Conservation (phyloP, 139 green algal genomes). For the Coelastrella sp. region DNA sequence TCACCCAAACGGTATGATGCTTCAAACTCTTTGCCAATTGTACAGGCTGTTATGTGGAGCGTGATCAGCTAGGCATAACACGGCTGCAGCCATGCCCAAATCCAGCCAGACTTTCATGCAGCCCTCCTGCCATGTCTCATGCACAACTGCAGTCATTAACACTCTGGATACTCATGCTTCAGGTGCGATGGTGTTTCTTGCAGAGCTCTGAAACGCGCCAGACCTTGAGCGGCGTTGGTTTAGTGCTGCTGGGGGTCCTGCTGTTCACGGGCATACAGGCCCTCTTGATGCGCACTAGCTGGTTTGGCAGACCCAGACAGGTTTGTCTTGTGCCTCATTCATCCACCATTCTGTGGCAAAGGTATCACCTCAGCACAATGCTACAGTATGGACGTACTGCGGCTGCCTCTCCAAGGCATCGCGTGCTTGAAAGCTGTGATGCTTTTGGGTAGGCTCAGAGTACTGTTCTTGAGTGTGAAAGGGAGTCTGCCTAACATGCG, state of each 20-base stretch:
- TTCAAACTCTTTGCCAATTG: not conserved
- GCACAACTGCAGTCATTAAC: not conserved
- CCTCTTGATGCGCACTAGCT: not conserved
- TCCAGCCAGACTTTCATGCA: not conserved
- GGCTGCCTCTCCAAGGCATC: not conserved
- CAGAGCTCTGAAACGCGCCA: not conserved
- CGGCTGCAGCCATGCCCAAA: too few relatives aligned
- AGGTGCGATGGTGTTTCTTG: not conserved
- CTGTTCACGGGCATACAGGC: not conserved
- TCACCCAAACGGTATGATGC: conserved; percentile 12
- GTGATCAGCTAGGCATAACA: too few relatives aligned
- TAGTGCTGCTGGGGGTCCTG: not conserved
- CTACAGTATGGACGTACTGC: not conserved
- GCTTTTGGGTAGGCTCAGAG: not conserved
- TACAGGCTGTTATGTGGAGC: not conserved
- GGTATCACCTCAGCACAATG: not conserved
- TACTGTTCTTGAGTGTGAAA: not conserved
- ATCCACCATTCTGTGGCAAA: too few relatives aligned
- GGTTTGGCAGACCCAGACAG: not conserved
- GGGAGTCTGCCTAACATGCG: not conserved
- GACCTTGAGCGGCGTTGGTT: not conserved
- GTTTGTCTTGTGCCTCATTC: not conserved
- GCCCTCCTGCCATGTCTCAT: not conserved
- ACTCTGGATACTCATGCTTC: not conserved
- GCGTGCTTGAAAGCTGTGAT: not conserved